Conservation (phyloP, 2,329 filamentous ascomycete genomes). For the Pseudogymnoascus sp. region DNA sequence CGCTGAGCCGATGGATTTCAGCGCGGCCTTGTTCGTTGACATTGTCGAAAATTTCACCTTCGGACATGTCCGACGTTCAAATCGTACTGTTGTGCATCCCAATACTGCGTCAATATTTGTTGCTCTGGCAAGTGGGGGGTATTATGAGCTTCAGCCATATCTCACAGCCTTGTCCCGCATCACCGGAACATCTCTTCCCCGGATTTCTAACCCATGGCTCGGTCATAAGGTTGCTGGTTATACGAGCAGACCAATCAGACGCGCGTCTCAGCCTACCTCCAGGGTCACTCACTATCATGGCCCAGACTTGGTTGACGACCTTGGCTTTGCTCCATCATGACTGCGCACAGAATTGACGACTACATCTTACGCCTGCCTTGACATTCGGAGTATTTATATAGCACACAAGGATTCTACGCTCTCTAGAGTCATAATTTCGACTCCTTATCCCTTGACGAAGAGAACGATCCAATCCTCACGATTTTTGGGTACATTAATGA, state of each 20-base stretch:
- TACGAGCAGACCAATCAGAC: not conserved
- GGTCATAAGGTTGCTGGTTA: not conserved
- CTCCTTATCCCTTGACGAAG: not conserved
- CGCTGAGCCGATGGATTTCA: slow-evolving; percentile 75
- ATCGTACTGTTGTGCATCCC: not conserved
- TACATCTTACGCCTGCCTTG: not conserved
- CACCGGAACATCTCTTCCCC: slow-evolving; percentile 6
- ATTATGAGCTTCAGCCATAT: not conserved
- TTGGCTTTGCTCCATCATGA: not conserved
- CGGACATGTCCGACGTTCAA: not conserved
- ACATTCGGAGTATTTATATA: not conserved
- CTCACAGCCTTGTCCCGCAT: slow-evolving; percentile 8
- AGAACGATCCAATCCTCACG: not conserved
- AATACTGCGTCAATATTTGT: not conserved
- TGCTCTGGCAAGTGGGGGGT: not conserved
- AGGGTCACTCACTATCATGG: slow-evolving; percentile 1
- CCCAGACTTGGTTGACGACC: not conserved
- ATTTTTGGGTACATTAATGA: not conserved
- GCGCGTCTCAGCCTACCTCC: not conserved
- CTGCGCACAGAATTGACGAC: not conserved
- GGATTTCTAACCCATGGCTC: not conserved
- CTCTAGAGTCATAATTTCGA: not conserved
- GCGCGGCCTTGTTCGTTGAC: slow-evolving; percentile 48
- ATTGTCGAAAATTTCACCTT: slow-evolving; percentile 17
- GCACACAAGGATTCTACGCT: not conserved